These are phyloP conservation scores for Botryobasidium botryosum DNA, from an alignment of 768 basidiomycete species.

Conservation along the genomic window DNA sequence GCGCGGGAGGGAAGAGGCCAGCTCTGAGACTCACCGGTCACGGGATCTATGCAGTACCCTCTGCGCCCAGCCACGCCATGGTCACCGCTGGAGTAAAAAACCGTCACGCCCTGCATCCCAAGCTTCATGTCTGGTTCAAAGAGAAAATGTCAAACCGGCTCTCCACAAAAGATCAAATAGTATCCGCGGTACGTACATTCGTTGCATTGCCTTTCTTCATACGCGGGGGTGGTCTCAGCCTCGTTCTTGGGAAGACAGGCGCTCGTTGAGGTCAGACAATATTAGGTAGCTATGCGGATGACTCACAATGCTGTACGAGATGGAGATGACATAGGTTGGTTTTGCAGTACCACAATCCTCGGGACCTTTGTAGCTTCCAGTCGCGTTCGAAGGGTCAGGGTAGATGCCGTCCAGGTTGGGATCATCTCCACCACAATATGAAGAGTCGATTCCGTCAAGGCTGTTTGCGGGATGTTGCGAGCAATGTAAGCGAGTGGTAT, in stretches of 20 bases:
- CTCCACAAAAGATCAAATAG: constrained; percentile 17
- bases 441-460: constrained; percentile 22
- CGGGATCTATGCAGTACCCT: constrained; percentile 20
- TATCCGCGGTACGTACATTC: constrained; percentile 26
- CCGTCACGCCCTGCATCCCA: constrained; percentile 31
- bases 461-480: too few species aligned
- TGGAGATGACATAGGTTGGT: constrained; percentile 14
- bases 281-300: too few species aligned
- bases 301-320: constrained; percentile 15
- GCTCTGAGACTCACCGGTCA: constrained; percentile 4
- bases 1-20: too few species aligned
- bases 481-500: too few species aligned
- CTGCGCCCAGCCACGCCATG: constrained; percentile 26
- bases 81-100: constrained; percentile 31
- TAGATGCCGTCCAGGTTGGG: constrained; percentile 8
- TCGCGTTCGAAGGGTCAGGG: background rate
- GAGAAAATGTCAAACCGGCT: constrained; percentile 5
- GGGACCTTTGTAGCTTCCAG: constrained; percentile 9
- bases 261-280: constrained; percentile 1
- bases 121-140: constrained; percentile 20
- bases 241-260: too few species aligned
- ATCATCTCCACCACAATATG: constrained; percentile 25
- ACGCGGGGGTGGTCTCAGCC: too few species aligned
- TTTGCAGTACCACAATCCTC: constrained; percentile 13
- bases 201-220: constrained; percentile 24